Percentiles rank a stretch among this genome's conserved stretches.
Conservation (phyloP, 495 filamentous ascomycete genomes). For the Trichoderma virens region DNA sequence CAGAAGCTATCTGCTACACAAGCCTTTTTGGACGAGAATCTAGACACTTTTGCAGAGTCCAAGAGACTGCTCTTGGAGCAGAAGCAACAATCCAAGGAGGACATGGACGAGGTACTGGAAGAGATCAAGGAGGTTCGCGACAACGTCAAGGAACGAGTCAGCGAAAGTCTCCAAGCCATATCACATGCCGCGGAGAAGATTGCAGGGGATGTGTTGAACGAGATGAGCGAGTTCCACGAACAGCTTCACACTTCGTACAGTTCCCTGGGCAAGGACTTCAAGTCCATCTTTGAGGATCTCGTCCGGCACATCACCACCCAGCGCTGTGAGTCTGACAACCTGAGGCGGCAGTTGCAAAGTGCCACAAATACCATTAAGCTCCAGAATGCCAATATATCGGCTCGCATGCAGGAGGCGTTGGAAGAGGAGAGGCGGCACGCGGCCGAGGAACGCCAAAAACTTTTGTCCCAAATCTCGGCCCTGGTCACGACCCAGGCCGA, state of each 20-base stretch:
- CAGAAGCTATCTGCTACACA: constrained; percentile 58
- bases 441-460: constrained; percentile 60
- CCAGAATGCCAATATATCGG: constrained; percentile 56
- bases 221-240: constrained; percentile 72
- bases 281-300: constrained; percentile 72
- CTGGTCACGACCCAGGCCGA: constrained; percentile 70
- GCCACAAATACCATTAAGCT: constrained; percentile 59
- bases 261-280: constrained; percentile 83
- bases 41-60: constrained; percentile 54
- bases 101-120: constrained; percentile 85
- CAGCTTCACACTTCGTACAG: constrained; percentile 78
- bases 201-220: constrained; percentile 80
- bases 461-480: constrained; percentile 67
- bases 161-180: constrained; percentile 75
- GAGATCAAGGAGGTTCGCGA: constrained; percentile 85
- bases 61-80: constrained; percentile 60
- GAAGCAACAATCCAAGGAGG: constrained; percentile 62
- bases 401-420: constrained; percentile 61
- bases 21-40: constrained; percentile 58
- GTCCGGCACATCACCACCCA: constrained; percentile 67
- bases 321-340: constrained; percentile 62
- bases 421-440: constrained; percentile 68
- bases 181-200: constrained; percentile 81
- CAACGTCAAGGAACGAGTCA: constrained; percentile 77
- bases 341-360: constrained; percentile 59